Evolutionary conservation across 768 basidiomycete species (phyloP).

Genomic region (Podaxis carcinomalis): DNA sequence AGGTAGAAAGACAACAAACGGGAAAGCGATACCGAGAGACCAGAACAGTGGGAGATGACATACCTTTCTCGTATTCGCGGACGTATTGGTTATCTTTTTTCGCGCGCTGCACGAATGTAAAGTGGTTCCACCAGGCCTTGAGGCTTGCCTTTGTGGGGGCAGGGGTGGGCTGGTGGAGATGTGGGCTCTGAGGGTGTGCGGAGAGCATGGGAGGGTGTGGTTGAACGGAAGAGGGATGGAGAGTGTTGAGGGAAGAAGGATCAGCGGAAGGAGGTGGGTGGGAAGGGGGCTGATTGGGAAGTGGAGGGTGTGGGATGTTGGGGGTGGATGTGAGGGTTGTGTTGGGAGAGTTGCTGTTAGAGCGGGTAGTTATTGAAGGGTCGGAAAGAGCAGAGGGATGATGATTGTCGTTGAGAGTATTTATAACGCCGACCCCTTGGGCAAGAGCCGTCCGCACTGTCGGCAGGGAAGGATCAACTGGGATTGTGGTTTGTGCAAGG

Average conservation of each 20-base stretch:
- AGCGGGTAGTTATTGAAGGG: background rate
- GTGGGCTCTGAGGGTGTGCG: constrained; percentile 10
- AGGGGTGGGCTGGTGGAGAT: constrained; percentile 9
- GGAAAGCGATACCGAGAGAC: background rate
- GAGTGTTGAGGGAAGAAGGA: background rate
- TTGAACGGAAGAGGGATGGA: background rate
- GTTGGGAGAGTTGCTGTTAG: background rate
- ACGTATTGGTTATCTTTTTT: constrained; percentile 47
- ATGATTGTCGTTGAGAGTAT: background rate
- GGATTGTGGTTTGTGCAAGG: background rate
- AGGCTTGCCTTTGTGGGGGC: constrained; percentile 53
- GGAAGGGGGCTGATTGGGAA: background rate
- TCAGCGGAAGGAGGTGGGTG: background rate
- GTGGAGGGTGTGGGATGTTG: background rate
- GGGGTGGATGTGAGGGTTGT: background rate
- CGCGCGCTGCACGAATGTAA: constrained; percentile 57
- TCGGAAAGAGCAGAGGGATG: background rate
- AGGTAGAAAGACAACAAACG: background rate
- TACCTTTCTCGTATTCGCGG: constrained; percentile 7
- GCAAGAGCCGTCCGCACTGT: constrained; percentile 7
- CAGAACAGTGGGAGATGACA: background rate
- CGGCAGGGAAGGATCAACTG: background rate
- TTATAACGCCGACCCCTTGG: constrained; percentile 2
- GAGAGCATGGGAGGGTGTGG: constrained; percentile 13
- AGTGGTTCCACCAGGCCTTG: constrained; percentile 82